Evolutionary conservation across 225 moss, liverwort and hornwort genomes (phyloP).

Genomic region (Physcomitrium patens): DNA sequence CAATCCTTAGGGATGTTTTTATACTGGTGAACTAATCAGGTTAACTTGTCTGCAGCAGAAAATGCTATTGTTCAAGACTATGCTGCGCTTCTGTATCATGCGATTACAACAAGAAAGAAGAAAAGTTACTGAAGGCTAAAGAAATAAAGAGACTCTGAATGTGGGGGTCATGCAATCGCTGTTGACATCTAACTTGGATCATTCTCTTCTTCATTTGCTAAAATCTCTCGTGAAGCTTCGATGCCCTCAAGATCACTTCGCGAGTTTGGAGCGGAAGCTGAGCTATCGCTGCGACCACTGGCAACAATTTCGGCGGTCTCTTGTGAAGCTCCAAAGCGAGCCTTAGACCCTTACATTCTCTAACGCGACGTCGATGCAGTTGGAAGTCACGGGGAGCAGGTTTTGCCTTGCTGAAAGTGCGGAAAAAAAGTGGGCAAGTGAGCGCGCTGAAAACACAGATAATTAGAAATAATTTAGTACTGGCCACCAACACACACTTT

Average conservation of each 20-base stretch:
- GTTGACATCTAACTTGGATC: slow-evolving; percentile 70
- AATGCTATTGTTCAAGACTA: background rate
- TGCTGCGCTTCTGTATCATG: background rate
- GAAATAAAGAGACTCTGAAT: slow-evolving; percentile 67
- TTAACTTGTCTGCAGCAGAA: background rate
- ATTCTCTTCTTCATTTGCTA: slow-evolving; percentile 18
- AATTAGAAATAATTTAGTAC: no score
- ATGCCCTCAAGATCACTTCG: slow-evolving; percentile 37
- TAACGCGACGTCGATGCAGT: slow-evolving; percentile 10
- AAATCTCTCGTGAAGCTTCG: slow-evolving; percentile 24
- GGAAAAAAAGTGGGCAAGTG: slow-evolving; percentile 25
- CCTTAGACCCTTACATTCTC: slow-evolving; percentile 9
- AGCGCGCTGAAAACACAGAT: slow-evolving; percentile 21
- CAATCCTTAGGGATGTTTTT: no score
- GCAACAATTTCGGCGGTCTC: slow-evolving; percentile 9
- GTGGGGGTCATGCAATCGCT: slow-evolving; percentile 89
- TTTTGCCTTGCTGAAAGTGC: slow-evolving; percentile 20
- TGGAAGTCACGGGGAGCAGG: no score
- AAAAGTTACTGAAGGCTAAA: slow-evolving; percentile 39
- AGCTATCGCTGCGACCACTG: background rate
- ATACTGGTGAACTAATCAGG: no score
- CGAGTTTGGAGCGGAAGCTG: slow-evolving; percentile 2
- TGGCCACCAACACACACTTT: no score
- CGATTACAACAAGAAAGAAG: background rate
- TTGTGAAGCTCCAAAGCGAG: slow-evolving; percentile 10